Evolutionary conservation across 176 grass and related monocot genomes (phyloP), one percentile per base, ranked within the genome.

Genomic region (Avena sativa): DNA sequence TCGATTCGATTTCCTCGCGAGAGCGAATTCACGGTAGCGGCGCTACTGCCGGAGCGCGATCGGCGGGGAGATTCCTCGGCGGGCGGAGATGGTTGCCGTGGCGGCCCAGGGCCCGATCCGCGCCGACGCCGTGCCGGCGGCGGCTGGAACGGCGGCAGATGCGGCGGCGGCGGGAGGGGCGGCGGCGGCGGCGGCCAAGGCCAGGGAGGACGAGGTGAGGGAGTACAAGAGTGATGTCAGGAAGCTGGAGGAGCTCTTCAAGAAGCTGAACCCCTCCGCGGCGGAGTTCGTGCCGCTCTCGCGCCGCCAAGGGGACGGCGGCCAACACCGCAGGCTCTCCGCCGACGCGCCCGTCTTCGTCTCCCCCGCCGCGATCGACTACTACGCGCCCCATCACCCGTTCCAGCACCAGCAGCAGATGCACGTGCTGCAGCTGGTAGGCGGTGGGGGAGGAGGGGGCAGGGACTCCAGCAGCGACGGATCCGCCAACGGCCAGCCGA

Each of bases 191-290:
- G 71, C 81, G 2, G 86, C 40, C 16, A 84, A 71, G 78, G 74
- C 32, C 20, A 10, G 84, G 86, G 83, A 87, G 69, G 94, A 90
- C 86, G 95, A 89, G 76, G 89, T 83, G 53, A 80, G 81, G 93
- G 83, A 92, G 50, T 94, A 91, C 87, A 86, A 78, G 89, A 91
- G 93, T 56, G 95, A 93, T 14, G 86, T 91, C 25, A 80, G 88
- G 89, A 91, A 95, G 89, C 89, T 97, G 63, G 95, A 93, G 82
- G 93, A 97, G 47, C 87, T 97, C 57, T 74, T 97, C 71, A 93
- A 91, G 70, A 97, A 95, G 85, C 85, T 97, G 76, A 97, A 97
- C 79, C 95, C 95, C 16, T 94, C 95, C 40, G 95, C 95, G 17
- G 85, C 85, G 79, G 95, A 97, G 85, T 97, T 97, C 80, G 92